Conservation (phyloP, 2,329 filamentous ascomycete species). For the Colletotrichum sansevieriae region DNA sequence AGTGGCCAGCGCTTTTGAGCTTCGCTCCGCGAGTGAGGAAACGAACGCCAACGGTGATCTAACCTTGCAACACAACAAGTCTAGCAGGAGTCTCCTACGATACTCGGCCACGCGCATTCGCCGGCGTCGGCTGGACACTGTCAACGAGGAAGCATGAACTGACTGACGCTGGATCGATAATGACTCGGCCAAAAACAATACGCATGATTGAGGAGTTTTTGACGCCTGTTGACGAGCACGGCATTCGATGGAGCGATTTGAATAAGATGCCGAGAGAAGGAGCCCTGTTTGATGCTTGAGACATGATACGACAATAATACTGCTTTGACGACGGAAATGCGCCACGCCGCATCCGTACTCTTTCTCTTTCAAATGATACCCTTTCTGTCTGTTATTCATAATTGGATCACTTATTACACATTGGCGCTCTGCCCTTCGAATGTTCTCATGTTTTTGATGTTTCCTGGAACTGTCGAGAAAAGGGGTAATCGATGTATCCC, state of each 20-base stretch:
- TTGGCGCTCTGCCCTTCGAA: not conserved
- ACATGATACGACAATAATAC: not conserved
- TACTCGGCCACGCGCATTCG: constrained; percentile 18
- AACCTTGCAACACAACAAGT: constrained; percentile 24
- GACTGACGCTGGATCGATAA: not conserved
- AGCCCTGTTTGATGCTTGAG: not conserved
- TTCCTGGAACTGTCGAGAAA: constrained; percentile 45
- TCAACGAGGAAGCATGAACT: constrained; percentile 28
- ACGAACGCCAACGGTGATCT: not conserved
- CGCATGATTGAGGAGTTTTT: constrained; percentile 10
- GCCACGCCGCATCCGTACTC: too few relatives aligned
- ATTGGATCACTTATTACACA: too few relatives aligned
- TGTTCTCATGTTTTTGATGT: not conserved
- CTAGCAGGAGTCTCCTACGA: constrained; percentile 27
- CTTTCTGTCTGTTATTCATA: not conserved
- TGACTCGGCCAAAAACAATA: not conserved
- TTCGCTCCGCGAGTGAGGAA: constrained; percentile 18
- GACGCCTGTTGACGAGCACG: too few relatives aligned
- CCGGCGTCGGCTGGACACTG: constrained; percentile 26
- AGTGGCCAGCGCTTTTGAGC: constrained; percentile 38
- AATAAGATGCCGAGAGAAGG: not conserved
- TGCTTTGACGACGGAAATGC: not conserved
- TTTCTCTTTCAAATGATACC: not conserved
- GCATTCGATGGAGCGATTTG: not conserved
- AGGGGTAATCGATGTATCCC: constrained; percentile 46